Base-by-base conservation (phyloP, 345 rosid genomes). In the Viola odorata region DNA sequence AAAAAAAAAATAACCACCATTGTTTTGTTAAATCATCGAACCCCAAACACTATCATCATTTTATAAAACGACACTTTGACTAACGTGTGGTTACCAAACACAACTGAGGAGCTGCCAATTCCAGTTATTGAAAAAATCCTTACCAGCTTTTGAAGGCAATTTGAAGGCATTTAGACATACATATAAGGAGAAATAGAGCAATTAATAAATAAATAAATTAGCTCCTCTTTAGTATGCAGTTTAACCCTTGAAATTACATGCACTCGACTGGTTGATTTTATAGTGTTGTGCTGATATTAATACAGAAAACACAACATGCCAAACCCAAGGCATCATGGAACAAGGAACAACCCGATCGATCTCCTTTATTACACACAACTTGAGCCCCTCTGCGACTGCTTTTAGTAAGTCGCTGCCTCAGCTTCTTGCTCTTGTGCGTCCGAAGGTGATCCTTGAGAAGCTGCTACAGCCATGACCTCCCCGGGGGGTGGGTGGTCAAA, bases 401-500 rank as follows among this genome's bases (percentile, higher is more conserved):
- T 44, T 14, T 41, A 36, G 17, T 16, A 14, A 62, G 12, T 65
- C 57, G 50, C 14, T n/a, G 36, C 42, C 13, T 67, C 57, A 36
- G 57, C 64, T n/a, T 60, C 72, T 32, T 68, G 53, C 0, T 51
- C 64, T 38, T 61, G 82, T 52, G 41, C 82, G 37, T 44, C 72
- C 42, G 45, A 73, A 75, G 0, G 58, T 9, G 8, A 42, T 23
- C 76, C 79, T 63, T 79, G 80, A 36, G 75, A 62, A 58, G 78
- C 51, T 50, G 74, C 75, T 62, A 68, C 75, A 40, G 79, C 84
- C 81, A 87, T 79, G 42, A 84, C 96, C 78, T 92, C 98, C 62
- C 83, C 96, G 2, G 98, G 98, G 42, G 96, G 88, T 36, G 98
- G 98, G 76, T 92, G 98, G 71, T 92, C 98, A 69, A 89, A 92